phyloP scores from a whole-genome alignment of 2,329 filamentous ascomycete species.

The Fusarium penzigii region DNA sequence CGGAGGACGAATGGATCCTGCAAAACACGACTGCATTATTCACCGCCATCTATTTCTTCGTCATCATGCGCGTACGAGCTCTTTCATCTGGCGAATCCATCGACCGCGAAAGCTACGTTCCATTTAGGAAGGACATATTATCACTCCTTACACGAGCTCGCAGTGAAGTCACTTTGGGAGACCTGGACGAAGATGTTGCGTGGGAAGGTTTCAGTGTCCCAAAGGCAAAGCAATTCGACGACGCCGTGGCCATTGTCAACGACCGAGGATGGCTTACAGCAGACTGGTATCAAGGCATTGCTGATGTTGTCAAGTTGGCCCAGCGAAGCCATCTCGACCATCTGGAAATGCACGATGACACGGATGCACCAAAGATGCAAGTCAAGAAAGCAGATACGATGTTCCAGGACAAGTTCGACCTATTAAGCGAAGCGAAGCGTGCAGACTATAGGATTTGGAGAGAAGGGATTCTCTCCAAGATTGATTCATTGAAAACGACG shows the following conservation, averaged over 20 bases:
- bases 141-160: slow-evolving; percentile 43
- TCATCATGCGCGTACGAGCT: slow-evolving; percentile 51
- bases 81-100: slow-evolving; percentile 41
- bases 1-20: slow-evolving; percentile 51
- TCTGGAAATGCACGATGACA: slow-evolving; percentile 39
- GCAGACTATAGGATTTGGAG: slow-evolving; percentile 68
- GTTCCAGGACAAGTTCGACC: slow-evolving; percentile 75
- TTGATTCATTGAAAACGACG: slow-evolving; percentile 45
- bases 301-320: slow-evolving; percentile 49
- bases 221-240: slow-evolving; percentile 58
- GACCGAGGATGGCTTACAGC: slow-evolving; percentile 57
- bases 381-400: slow-evolving; percentile 63
- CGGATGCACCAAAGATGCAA: slow-evolving; percentile 36
- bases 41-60: slow-evolving; percentile 62
- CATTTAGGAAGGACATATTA: slow-evolving; percentile 47
- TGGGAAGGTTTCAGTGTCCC: slow-evolving; percentile 56
- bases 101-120: slow-evolving; percentile 47
- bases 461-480: slow-evolving; percentile 55
- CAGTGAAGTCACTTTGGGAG: slow-evolving; percentile 39
- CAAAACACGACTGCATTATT: slow-evolving; percentile 55
- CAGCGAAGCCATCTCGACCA: slow-evolving; percentile 37
- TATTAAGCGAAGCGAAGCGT: slow-evolving; percentile 63
- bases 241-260: slow-evolving; percentile 60
- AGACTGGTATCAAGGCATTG: slow-evolving; percentile 65
- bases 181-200: slow-evolving; percentile 46